phyloP scores from a whole-genome alignment of 2,329 filamentous ascomycete genomes.

The Fusarium nodosum region DNA sequence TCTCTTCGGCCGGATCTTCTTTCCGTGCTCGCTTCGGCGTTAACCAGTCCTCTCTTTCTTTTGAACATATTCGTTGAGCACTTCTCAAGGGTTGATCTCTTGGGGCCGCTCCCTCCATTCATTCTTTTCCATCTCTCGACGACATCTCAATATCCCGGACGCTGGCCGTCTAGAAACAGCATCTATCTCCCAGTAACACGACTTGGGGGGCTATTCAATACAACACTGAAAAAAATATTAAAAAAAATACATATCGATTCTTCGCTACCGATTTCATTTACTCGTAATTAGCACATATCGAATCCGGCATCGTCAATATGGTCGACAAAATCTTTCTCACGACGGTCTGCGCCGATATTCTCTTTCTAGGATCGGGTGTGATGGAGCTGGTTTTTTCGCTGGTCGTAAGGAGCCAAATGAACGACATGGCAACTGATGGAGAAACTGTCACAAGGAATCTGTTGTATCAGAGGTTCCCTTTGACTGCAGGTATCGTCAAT shows the following conservation, averaged over 20 bases:
- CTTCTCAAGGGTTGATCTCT: slow-evolving; percentile 36
- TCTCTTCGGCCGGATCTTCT: slow-evolving; percentile 27
- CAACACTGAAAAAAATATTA: background rate
- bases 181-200: slow-evolving; percentile 18
- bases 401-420: slow-evolving; percentile 63
- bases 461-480: slow-evolving; percentile 66
- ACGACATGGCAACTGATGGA: slow-evolving; percentile 60
- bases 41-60: slow-evolving; percentile 20
- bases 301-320: slow-evolving; percentile 56
- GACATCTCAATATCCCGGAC: slow-evolving; percentile 41
- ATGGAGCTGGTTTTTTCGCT: slow-evolving; percentile 69
- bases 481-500: slow-evolving; percentile 79
- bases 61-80: slow-evolving; percentile 21
- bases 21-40: slow-evolving; percentile 36
- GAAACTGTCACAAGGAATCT: slow-evolving; percentile 64
- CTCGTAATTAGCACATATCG: slow-evolving; percentile 1
- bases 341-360: slow-evolving; percentile 62
- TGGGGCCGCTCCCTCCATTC: slow-evolving; percentile 22
- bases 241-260: slow-evolving; percentile 4
- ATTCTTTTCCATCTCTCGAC: slow-evolving; percentile 44
- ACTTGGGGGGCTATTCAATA: slow-evolving; percentile 14
- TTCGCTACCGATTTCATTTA: slow-evolving; percentile 6
- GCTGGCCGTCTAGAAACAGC: slow-evolving; percentile 46
- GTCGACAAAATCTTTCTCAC: slow-evolving; percentile 67
- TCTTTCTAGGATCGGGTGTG: slow-evolving; percentile 68